These are phyloP conservation scores for Macrolepiota fuliginosa DNA, from an alignment of 768 basidiomycete genomes.

Conservation along the genomic window DNA sequence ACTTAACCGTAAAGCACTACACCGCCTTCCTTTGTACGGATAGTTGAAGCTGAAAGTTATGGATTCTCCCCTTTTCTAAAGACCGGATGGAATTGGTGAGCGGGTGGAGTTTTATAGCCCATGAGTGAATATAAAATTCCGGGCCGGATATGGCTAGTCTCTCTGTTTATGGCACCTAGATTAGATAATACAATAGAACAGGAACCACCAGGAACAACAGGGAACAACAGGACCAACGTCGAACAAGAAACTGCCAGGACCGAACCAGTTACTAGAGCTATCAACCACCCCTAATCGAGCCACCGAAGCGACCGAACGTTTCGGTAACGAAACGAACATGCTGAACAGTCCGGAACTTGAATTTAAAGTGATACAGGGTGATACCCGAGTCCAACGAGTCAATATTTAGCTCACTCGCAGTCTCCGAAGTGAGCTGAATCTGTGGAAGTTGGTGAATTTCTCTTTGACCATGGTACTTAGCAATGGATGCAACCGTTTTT, in stretches of 20 bases:
- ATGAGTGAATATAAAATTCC: background rate
- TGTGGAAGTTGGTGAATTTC: background rate
- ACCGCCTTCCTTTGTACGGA: background rate
- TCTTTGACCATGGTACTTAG: no score
- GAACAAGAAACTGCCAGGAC: background rate
- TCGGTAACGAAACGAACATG: no score
- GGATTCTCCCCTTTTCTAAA: background rate
- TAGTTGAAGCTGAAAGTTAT: background rate
- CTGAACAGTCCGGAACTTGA: background rate
- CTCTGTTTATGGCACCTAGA: background rate
- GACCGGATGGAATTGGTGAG: background rate
- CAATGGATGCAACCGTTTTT: no score
- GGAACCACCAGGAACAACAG: background rate
- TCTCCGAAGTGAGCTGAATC: background rate
- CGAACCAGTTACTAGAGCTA: background rate
- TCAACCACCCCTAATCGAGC: no score
- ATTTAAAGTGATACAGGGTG: background rate
- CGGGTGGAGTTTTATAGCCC: no score
- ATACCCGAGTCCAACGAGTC: background rate
- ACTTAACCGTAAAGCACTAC: slow-evolving; percentile 31
- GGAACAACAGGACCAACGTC: background rate
- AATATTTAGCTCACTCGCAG: background rate
- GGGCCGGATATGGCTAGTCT: background rate
- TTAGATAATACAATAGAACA: background rate
- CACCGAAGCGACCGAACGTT: background rate